Evolutionary conservation across 345 rosid genomes (phyloP).

Genomic region (Euphorbia pulcherrima): DNA sequence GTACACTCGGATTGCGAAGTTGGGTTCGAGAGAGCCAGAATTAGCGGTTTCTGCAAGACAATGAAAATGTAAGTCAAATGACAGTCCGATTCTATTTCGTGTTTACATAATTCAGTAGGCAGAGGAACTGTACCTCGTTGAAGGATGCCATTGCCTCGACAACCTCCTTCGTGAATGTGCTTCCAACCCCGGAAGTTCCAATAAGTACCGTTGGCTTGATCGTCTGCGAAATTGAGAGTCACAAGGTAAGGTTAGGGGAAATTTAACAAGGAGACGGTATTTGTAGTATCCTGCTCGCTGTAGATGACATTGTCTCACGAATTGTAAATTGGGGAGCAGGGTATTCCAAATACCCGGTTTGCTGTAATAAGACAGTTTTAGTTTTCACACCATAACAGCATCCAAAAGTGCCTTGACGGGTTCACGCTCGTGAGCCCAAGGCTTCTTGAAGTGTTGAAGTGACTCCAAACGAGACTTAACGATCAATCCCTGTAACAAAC

Average conservation of each 20-base stretch:
- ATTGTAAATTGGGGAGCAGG: background rate
- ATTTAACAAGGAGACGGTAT: too few species aligned
- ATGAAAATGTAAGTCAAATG: conserved; percentile 1
- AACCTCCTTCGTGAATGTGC: conserved; percentile 85
- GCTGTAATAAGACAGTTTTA: conserved; percentile 13
- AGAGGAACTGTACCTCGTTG: conserved; percentile 54
- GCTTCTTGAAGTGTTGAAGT: conserved; percentile 91
- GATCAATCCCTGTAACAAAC: conserved; percentile 64
- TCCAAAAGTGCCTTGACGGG: conserved; percentile 60
- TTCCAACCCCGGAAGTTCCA: conserved; percentile 93
- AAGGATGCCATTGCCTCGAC: conserved; percentile 77
- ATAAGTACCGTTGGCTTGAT: conserved; percentile 89
- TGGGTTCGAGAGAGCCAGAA: conserved; percentile 92
- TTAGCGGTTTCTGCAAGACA: conserved; percentile 69
- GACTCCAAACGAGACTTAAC: conserved; percentile 66
- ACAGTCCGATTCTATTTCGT: background rate
- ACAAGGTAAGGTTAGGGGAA: conserved; percentile 6
- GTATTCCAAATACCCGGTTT: too few species aligned
- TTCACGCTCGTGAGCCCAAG: conserved; percentile 90
- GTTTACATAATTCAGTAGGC: background rate
- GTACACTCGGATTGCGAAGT: conserved; percentile 97
- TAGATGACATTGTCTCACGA: background rate
- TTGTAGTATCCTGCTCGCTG: too few species aligned
- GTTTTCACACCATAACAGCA: conserved; percentile 64
- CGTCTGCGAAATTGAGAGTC: conserved; percentile 40